Percentiles rank a stretch among this genome's conserved stretches.
Conservation (phyloP, 2,329 filamentous ascomycete species). For the Fusarium abutilonis region DNA sequence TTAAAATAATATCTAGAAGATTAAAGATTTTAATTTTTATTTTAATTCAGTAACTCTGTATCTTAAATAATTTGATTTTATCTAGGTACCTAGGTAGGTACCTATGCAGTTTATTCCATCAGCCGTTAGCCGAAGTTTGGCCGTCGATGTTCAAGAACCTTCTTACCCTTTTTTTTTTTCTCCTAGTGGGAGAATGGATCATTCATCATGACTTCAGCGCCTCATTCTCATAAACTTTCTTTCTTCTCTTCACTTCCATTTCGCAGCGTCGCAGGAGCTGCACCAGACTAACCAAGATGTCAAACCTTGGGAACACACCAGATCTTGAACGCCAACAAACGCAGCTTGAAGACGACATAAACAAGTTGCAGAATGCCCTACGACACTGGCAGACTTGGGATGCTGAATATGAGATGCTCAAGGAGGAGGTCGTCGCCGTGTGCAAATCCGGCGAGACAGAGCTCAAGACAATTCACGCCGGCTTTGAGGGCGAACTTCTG, state of each 20-base stretch:
- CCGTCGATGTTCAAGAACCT: constrained; percentile 31
- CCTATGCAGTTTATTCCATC: neutral
- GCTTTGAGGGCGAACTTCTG: constrained; percentile 71
- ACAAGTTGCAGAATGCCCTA: constrained; percentile 75
- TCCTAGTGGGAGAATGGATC: constrained; percentile 9
- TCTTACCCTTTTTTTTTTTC: constrained; percentile 30
- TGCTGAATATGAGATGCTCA: constrained; percentile 88
- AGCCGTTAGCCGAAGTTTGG: constrained; percentile 42
- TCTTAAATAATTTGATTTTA: too few species aligned
- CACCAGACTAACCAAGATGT: constrained; percentile 49
- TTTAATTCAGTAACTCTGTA: too few species aligned
- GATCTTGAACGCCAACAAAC: constrained; percentile 79
- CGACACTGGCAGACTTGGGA: constrained; percentile 92
- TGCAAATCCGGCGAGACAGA: constrained; percentile 57
- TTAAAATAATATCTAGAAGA: too few species aligned
- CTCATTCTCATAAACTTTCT: constrained; percentile 21
- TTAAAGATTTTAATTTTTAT: too few species aligned
- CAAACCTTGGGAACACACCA: constrained; percentile 59
- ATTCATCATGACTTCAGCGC: constrained; percentile 28
- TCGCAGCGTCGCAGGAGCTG: constrained; percentile 16
- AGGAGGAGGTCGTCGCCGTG: constrained; percentile 77
- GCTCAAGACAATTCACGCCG: constrained; percentile 65
- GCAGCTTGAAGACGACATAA: constrained; percentile 78
- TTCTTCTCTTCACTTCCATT: constrained; percentile 11
- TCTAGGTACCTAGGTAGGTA: neutral